phyloP scores from a whole-genome alignment of 371 early-diverging fungal species.

The Rhizopus microsporus region DNA sequence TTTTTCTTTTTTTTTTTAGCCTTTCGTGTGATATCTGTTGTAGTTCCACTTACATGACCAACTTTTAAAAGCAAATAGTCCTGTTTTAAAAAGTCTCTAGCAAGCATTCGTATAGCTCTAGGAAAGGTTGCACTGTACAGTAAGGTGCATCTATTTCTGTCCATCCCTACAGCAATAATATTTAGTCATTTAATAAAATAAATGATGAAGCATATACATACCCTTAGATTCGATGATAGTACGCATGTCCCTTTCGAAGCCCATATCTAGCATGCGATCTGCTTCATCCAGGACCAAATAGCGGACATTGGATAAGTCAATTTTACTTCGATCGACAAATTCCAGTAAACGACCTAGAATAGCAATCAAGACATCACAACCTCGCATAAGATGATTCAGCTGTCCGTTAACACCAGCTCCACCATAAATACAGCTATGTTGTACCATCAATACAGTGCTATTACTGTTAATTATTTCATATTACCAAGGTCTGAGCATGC shows the following conservation, averaged over 20 bases:
- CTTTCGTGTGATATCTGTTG: slow-evolving; percentile 53
- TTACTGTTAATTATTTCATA: not conserved
- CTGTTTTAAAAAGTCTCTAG: slow-evolving; percentile 87
- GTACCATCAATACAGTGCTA: not conserved
- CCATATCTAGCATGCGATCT: slow-evolving; percentile 99
- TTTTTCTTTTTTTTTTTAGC: slow-evolving; percentile 14
- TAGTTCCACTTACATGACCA: slow-evolving; percentile 59
- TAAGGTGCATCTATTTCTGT: slow-evolving; percentile 69
- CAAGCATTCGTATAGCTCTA: slow-evolving; percentile 86
- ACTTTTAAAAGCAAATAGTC: slow-evolving; percentile 48
- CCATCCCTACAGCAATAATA: slow-evolving; percentile 28
- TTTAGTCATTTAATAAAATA: not conserved
- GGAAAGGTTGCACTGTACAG: slow-evolving; percentile 99
- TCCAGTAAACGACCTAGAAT: slow-evolving; percentile 98
- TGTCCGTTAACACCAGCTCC: slow-evolving; percentile 89
- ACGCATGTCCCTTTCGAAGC: slow-evolving; percentile 95
- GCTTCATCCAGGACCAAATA: slow-evolving; percentile 98
- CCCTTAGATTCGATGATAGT: slow-evolving; percentile 86
- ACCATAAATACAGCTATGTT: slow-evolving; percentile 79
- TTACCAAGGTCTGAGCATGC: slow-evolving; percentile 50
- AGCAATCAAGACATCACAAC: slow-evolving; percentile 96
- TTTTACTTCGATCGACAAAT: slow-evolving; percentile 78
- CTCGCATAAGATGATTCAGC: slow-evolving; percentile 76
- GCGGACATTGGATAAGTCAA: slow-evolving; percentile 78
- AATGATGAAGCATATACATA: slow-evolving; percentile 1